phyloP scores from a whole-genome alignment of 768 basidiomycete species.

The Phaffia australis region DNA sequence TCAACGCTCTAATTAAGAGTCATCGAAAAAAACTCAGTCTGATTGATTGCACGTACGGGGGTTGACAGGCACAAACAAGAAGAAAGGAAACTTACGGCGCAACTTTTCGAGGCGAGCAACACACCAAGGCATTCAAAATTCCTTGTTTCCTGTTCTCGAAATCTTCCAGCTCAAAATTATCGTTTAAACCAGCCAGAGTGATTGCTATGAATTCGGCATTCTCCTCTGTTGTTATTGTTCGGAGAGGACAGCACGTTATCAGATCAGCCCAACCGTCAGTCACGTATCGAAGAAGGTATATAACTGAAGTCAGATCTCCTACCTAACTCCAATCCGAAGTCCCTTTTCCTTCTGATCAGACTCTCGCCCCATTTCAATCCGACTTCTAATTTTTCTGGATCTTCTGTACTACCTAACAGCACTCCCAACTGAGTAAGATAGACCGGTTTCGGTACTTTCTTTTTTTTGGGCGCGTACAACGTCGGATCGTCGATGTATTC shows the following conservation, averaged over 20 bases:
- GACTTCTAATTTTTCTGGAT: constrained; percentile 66
- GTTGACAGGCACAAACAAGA: neutral
- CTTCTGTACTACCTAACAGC: constrained; percentile 56
- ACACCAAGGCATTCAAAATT: constrained; percentile 65
- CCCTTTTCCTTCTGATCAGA: constrained; percentile 69
- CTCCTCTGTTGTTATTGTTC: constrained; percentile 52
- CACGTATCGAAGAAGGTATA: neutral
- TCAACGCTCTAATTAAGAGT: constrained; percentile 50
- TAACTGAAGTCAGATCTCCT: constrained; percentile 31
- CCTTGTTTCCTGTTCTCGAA: constrained; percentile 69
- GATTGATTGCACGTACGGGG: constrained; percentile 2
- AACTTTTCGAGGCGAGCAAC: constrained; percentile 62
- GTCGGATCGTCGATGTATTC: constrained; percentile 81
- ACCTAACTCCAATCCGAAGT: constrained; percentile 84
- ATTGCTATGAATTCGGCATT: constrained; percentile 74
- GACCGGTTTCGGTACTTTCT: constrained; percentile 66
- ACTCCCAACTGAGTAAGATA: constrained; percentile 77
- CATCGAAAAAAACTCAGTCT: neutral
- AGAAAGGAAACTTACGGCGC: constrained; percentile 55
- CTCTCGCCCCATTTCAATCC: constrained; percentile 68
- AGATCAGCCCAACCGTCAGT: neutral
- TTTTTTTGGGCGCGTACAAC: constrained; percentile 47
- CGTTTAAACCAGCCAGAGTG: constrained; percentile 59
- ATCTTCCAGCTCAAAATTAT: constrained; percentile 71
- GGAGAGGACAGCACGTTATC: neutral